These are phyloP conservation scores for Crassisporium funariophilum DNA, from an alignment of 768 basidiomycete species.

Conservation along the genomic window DNA sequence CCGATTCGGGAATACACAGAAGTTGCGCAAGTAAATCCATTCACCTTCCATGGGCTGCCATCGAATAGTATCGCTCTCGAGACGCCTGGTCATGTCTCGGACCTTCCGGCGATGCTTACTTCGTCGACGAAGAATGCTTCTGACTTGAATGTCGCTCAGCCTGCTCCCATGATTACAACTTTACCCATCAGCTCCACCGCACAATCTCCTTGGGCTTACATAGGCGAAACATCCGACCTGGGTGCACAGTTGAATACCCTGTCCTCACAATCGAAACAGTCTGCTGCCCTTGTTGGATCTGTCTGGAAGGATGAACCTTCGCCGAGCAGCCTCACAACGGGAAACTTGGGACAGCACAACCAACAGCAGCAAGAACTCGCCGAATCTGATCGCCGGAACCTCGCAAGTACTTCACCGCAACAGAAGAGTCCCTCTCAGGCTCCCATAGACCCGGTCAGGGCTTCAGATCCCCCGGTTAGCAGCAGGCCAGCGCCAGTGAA, in stretches of 20 bases:
- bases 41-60: no score
- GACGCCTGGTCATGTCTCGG: no score
- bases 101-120: no score
- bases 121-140: no score
- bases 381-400: not conserved
- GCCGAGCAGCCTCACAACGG: slow-evolving; percentile 53
- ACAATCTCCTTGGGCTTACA: slow-evolving; percentile 1
- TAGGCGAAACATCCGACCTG: not conserved
- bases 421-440: no score
- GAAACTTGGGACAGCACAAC: slow-evolving; percentile 62
- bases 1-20: slow-evolving; percentile 13
- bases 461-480: no score
- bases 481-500: no score
- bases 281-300: not conserved
- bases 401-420: no score
- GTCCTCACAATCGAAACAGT: not conserved
- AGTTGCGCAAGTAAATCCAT: slow-evolving; percentile 8
- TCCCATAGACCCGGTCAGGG: slow-evolving; percentile 1
- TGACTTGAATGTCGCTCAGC: slow-evolving; percentile 14
- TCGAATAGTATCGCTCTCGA: no score
- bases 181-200: not conserved
- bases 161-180: slow-evolving; percentile 3
- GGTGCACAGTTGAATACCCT: not conserved
- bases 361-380: slow-evolving; percentile 48
- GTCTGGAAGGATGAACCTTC: slow-evolving; percentile 14